Evolutionary conservation across 2,329 filamentous ascomycete genomes (phyloP).

Genomic region (Aspergillus hortae): DNA sequence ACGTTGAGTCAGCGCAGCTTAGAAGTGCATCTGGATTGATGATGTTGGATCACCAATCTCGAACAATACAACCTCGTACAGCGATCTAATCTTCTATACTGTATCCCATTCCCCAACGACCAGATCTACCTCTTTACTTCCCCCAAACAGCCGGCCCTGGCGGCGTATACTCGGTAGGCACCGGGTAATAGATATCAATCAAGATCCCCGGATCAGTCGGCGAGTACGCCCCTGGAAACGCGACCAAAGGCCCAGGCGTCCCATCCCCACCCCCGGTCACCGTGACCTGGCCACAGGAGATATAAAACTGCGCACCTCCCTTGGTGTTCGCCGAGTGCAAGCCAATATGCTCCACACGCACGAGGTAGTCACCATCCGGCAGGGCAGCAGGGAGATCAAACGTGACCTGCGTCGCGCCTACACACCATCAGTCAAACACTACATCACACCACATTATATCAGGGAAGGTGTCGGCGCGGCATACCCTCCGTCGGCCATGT

Average conservation of each 20-base stretch:
- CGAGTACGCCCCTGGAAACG: slow-evolving; percentile 15
- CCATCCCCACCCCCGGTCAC: slow-evolving; percentile 42
- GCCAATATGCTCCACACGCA: slow-evolving; percentile 49
- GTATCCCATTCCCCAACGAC: no score
- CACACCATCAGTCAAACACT: no score
- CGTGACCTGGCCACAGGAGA: slow-evolving; percentile 41
- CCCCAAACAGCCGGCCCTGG: not conserved
- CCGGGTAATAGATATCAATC: slow-evolving; percentile 11
- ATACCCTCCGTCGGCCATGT: slow-evolving; percentile 9
- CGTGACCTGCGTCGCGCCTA: not conserved
- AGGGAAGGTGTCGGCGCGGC: not conserved
- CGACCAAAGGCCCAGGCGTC: slow-evolving; percentile 8
- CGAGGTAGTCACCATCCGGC: slow-evolving; percentile 46
- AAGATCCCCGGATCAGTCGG: slow-evolving; percentile 10
- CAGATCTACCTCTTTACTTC: no score
- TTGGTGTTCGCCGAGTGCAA: slow-evolving; percentile 40
- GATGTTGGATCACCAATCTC: no score
- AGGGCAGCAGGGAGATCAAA: slow-evolving; percentile 45
- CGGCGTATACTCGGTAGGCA: not conserved
- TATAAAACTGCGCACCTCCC: slow-evolving; percentile 49
- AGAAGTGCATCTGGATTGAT: no score
- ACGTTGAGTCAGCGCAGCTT: no score
- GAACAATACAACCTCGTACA: no score
- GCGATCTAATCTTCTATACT: no score
- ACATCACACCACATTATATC: no score